Evolutionary conservation across 208 protist genomes (phyloP), one percentile per base, ranked within the genome.

Genomic region (Herpetomonas tarakana): DNA sequence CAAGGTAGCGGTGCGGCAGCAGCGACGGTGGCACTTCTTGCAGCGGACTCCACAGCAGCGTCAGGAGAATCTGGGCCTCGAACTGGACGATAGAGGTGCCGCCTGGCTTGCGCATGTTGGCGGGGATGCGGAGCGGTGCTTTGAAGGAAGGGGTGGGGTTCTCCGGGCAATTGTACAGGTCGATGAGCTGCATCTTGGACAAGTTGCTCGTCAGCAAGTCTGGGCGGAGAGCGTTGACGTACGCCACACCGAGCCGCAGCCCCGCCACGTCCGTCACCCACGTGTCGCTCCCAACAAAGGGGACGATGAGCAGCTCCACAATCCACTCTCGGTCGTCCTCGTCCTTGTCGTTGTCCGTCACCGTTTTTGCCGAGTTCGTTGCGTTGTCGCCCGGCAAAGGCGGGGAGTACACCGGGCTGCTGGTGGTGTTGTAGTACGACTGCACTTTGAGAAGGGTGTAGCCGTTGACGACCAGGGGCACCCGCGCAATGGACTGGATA

Each of bases 381-480:
- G 7, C 29, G 18, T 26, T 4, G 18, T 31, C 18, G 39, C 22
- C 26, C n/a, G 30, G 4, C 9, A 31, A 24, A 26, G 24, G 25
- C 16, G 30, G 18, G n/a, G 4, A 25, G 14, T 56, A 0, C 3
- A 51, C 24, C 12, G 52, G 38, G 0, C 45, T 18, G 0, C 44
- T 61, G 3, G 58, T 41, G 9, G 6, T 14, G 35, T 41, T 41
- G 35, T 41, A 41, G 35, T 6, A 6, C 9, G 35, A 41, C 35
- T 41, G 66, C 25, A 65, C 52, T 27, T 57, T 57, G 19, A 63
- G 30, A 41, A 61, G 44, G 2, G 39, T 74, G 25, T 67, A 58
- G 14, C 67, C 73, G 21, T 79, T 65, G 47, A 71, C 64, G 14
- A 70, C 29, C 3, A 79, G 58, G 16, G 68, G 74, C 51, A 71